Percentiles rank a stretch among this genome's conserved stretches.
Evolutionary conservation across 305 asterid genomes (phyloP).

Genomic region (Plantago coronopus): DNA sequence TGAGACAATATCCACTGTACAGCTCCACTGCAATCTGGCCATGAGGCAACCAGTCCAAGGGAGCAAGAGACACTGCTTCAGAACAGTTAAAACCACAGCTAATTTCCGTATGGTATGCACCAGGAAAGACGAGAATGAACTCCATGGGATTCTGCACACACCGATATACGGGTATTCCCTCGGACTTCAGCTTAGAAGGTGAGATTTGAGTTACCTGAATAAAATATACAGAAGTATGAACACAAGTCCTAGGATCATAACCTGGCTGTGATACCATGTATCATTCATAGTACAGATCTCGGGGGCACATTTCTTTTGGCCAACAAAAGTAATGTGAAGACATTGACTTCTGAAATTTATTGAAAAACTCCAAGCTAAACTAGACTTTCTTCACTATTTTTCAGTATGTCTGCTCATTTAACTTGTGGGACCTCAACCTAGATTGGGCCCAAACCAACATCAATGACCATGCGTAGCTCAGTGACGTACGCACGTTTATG

Average conservation of each 20-base stretch:
- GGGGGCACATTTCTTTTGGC: too few relatives aligned
- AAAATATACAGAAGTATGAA: conserved; percentile 19
- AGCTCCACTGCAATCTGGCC: conserved; percentile 60
- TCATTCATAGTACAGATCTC: too few relatives aligned
- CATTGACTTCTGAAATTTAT: too few relatives aligned
- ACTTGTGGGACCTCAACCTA: too few relatives aligned
- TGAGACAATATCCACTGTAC: conserved; percentile 44
- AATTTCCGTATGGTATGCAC: conserved; percentile 65
- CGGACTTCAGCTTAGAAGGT: conserved; percentile 52
- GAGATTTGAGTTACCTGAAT: conserved; percentile 66
- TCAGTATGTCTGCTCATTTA: too few relatives aligned
- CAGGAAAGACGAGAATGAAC: conserved; percentile 65
- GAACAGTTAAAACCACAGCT: conserved; percentile 79
- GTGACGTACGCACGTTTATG: too few relatives aligned
- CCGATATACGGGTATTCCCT: conserved; percentile 79
- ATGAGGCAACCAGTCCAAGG: conserved; percentile 79
- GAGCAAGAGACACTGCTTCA: conserved; percentile 68
- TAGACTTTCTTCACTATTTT: too few relatives aligned
- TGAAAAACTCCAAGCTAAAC: too few relatives aligned
- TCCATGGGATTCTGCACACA: conserved; percentile 67
- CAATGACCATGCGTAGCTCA: too few relatives aligned
- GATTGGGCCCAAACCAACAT: too few relatives aligned
- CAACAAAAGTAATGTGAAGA: too few relatives aligned
- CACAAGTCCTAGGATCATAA: not conserved
- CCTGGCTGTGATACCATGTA: too few relatives aligned